These are phyloP conservation scores for Ogataea neopini DNA, from an alignment of 805 yeast genomes.

Conservation along the genomic window DNA sequence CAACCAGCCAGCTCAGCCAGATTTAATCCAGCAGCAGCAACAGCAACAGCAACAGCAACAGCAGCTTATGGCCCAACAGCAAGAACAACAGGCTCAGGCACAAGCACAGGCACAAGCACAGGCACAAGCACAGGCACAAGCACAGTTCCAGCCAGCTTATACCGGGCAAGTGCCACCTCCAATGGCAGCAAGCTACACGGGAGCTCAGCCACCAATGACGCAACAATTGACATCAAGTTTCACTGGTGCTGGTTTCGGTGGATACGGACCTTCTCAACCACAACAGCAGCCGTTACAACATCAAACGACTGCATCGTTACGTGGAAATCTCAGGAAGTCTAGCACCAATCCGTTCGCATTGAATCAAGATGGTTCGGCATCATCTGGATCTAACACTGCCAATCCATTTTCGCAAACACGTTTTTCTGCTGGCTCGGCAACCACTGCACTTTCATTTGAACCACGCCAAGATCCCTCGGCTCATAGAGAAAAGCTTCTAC, in stretches of 20 bases:
- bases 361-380: conserved; percentile 4
- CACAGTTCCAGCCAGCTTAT: neutral
- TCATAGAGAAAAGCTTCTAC: conserved; percentile 9
- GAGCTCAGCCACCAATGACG: conserved; percentile 15
- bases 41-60: conserved; percentile 11
- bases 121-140: neutral
- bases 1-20: conserved; percentile 8
- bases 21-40: conserved; percentile 1
- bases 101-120: neutral
- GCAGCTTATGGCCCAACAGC: conserved; percentile 6
- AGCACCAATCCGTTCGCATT: conserved; percentile 34
- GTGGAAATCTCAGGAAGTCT: conserved; percentile 27
- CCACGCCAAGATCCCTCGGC: conserved; percentile 6
- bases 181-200: conserved; percentile 18
- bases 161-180: conserved; percentile 18
- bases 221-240: conserved; percentile 14
- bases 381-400: conserved; percentile 8
- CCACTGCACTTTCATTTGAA: conserved; percentile 24
- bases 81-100: no score
- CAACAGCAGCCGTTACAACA: conserved; percentile 26
- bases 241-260: conserved; percentile 65
- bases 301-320: conserved; percentile 18
- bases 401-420: conserved; percentile 34
- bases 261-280: conserved; percentile 36
- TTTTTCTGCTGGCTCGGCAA: conserved; percentile 23